Base-by-base conservation (phyloP, 768 basidiomycete genomes). In the Lentinula edodes region DNA sequence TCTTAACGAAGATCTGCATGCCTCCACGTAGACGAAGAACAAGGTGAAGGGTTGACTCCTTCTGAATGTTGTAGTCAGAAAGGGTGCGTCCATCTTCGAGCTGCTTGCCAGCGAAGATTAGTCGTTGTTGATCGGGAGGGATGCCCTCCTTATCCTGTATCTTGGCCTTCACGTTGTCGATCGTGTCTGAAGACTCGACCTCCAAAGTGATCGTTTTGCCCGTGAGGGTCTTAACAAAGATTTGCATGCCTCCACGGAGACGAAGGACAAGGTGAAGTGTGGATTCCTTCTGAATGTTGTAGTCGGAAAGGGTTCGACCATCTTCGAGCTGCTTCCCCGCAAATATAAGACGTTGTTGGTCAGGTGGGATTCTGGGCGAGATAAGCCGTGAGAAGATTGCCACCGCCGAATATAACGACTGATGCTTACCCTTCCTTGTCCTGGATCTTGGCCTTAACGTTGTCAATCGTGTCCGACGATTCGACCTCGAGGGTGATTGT, bases 291-390 rank as follows among this genome's bases (percentile, higher is more conserved):
- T 96, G 94, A 67, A 96, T 95, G 72, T 94, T 93, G 72, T 93
- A 93, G 66, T 91, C 91, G 7, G 89, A 90, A 0, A 93, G 80
- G 3, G 91, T 96, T 53, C 94, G 88, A 3, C 95, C 95, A 69
- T 97, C 95, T 73, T 96, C 94, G 32, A 97, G 84, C 73, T 95
- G 94, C 77, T 96, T 95, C 63, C 94, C 94, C 51, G 94, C 94
- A 65, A 95, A 96, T 79, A 96, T 96, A n/a, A 96, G 77, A 64
- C 95, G 93, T 71, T 95, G 93, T 68, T 93, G 93, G 75, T 94
- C 91, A 28, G 93, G 94, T 20, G 89, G 89, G 62, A 91, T 91
- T 13, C 86, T 79, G 39, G 10, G 23, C 61, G 63, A 12, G 69
- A 58, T 62, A 66, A 61, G 16, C 23, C 28, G 23, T 59, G 38